Evolutionary conservation across 2,329 filamentous ascomycete genomes (phyloP).

Genomic region (Pezicula neosporulosa): DNA sequence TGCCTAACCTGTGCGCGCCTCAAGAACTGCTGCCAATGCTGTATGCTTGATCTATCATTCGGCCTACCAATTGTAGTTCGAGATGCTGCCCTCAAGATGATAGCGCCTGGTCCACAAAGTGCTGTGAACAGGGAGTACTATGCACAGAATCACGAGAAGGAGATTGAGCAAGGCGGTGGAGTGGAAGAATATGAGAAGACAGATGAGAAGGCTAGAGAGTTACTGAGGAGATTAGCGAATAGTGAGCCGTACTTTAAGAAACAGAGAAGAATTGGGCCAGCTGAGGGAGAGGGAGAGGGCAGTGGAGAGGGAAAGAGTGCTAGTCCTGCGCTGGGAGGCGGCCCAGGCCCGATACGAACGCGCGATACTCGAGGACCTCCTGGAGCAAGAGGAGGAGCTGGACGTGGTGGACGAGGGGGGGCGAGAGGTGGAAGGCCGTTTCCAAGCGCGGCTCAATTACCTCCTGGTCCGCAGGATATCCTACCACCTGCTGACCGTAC

Average conservation of each 20-base stretch:
- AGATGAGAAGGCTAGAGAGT: slow-evolving; percentile 90
- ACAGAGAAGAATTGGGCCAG: slow-evolving; percentile 69
- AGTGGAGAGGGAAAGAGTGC: slow-evolving; percentile 36
- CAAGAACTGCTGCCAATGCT: slow-evolving; percentile 98
- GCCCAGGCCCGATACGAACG: slow-evolving; percentile 76
- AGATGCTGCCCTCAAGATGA: slow-evolving; percentile 96
- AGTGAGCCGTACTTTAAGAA: slow-evolving; percentile 96
- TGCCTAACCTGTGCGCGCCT: slow-evolving; percentile 94
- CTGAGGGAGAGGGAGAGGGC: slow-evolving; percentile 36
- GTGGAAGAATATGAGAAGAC: slow-evolving; percentile 94
- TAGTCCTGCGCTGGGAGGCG: slow-evolving; percentile 43
- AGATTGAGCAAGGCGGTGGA: slow-evolving; percentile 87
- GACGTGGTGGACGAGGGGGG: slow-evolving; percentile 35
- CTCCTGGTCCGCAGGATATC: slow-evolving; percentile 82
- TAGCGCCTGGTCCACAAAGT: slow-evolving; percentile 87
- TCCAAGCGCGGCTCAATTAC: slow-evolving; percentile 68
- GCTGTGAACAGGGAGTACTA: slow-evolving; percentile 97
- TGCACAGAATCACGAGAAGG: slow-evolving; percentile 93
- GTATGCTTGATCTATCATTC: slow-evolving; percentile 96
- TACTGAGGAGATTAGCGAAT: slow-evolving; percentile 78
- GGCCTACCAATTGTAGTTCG: slow-evolving; percentile 91
- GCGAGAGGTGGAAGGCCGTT: slow-evolving; percentile 51
- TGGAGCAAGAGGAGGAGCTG: slow-evolving; percentile 29
- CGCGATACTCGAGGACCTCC: slow-evolving; percentile 55
- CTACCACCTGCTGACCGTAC: slow-evolving; percentile 78